A percentile compares a stretch with the other conserved stretches of the same genome.
Conservation (phyloP, 140 eudicot species). For the Artemisia princeps region DNA sequence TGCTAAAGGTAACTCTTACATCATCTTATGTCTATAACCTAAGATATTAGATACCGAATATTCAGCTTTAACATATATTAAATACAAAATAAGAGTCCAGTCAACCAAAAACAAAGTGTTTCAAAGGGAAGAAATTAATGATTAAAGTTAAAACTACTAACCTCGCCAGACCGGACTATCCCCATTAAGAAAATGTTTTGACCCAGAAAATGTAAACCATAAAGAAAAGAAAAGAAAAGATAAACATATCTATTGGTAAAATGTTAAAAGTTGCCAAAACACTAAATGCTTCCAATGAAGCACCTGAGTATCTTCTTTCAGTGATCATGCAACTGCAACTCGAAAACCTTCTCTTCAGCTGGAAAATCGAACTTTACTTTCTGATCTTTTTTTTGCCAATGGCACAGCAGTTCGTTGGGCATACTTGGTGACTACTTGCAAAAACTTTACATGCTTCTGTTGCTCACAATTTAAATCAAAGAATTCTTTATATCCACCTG, state of each 20-base stretch:
- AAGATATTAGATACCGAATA: neutral
- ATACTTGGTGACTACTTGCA: slow-evolving; percentile 18
- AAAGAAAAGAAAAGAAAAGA: neutral
- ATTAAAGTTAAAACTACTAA: slow-evolving; percentile 13
- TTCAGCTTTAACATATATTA: slow-evolving; percentile 9
- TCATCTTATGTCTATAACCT: neutral
- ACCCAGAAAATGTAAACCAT: slow-evolving; percentile 19
- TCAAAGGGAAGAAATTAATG: slow-evolving; percentile 16
- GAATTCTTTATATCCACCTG: slow-evolving; percentile 24
- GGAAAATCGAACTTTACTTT: neutral
- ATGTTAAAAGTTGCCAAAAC: slow-evolving; percentile 27
- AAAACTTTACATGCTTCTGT: slow-evolving; percentile 24
- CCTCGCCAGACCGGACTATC: slow-evolving; percentile 18
- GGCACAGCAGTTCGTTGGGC: slow-evolving; percentile 2
- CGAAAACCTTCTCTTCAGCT: slow-evolving; percentile 15
- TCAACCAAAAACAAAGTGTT: slow-evolving; percentile 12
- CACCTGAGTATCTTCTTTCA: slow-evolving; percentile 26
- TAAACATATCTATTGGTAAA: slow-evolving; percentile 17
- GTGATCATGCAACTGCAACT: slow-evolving; percentile 21
- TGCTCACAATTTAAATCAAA: slow-evolving; percentile 21
- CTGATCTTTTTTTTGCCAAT: slow-evolving; percentile 11
- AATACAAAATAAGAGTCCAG: slow-evolving; percentile 17
- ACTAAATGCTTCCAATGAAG: slow-evolving; percentile 29
- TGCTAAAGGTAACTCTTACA: neutral
- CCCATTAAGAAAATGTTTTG: slow-evolving; percentile 16